These are phyloP conservation scores for Penicillium odoratum DNA, from an alignment of 495 filamentous ascomycete species.

Conservation along the genomic window DNA sequence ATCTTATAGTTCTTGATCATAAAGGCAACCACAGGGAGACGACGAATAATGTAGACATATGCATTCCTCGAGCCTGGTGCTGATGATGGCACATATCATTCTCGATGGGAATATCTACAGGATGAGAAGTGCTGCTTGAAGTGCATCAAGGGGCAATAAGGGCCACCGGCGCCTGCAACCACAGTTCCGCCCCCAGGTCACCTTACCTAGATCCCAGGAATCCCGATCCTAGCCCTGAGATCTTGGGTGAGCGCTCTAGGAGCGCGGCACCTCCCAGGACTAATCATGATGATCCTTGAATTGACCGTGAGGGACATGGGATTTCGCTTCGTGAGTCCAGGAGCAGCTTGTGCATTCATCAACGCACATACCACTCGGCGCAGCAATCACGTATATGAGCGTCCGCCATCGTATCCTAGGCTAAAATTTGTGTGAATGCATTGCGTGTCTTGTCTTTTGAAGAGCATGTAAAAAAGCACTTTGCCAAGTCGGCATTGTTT, in stretches of 20 bases:
- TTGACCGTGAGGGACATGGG: too few species aligned
- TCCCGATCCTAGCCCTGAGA: too few species aligned
- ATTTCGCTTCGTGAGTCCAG: neutral
- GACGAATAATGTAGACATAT: neutral
- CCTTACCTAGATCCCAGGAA: neutral
- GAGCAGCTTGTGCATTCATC: neutral
- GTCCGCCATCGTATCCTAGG: neutral
- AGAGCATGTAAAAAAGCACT: too few species aligned
- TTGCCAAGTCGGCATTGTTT: too few species aligned
- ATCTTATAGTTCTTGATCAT: conserved; percentile 1
- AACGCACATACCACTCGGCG: neutral
- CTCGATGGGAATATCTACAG: neutral
- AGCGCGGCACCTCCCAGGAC: too few species aligned
- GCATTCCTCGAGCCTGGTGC: neutral
- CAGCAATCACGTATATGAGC: neutral
- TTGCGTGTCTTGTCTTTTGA: too few species aligned
- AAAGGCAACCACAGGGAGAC: neutral
- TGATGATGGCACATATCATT: neutral
- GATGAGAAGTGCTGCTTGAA: neutral
- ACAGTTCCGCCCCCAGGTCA: neutral
- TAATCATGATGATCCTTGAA: too few species aligned
- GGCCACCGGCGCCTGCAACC: neutral
- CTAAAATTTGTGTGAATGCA: neutral
- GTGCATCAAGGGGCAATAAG: neutral
- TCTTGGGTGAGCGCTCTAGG: too few species aligned